Conservation (phyloP, 352 stramenopile genomes). For the Aphanomyces euteiches region DNA sequence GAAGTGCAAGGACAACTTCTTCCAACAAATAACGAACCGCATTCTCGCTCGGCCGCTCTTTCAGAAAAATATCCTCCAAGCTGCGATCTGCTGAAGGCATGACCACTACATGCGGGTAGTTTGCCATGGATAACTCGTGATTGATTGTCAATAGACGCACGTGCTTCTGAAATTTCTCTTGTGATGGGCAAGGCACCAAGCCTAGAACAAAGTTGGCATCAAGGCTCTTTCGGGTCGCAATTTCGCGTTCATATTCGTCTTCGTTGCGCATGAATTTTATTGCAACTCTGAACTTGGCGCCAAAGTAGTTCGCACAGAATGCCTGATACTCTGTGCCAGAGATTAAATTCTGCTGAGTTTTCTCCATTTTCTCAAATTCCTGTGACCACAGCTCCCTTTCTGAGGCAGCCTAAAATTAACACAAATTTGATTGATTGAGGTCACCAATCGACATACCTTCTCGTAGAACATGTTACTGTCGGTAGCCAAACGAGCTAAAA, state of each 20-base stretch:
- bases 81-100: slow-evolving; percentile 1
- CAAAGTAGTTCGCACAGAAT: slow-evolving; percentile 7
- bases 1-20: background rate
- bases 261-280: background rate
- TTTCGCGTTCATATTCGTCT: background rate
- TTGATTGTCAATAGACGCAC: background rate
- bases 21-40: background rate
- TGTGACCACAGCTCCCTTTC: background rate
- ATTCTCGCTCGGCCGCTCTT: background rate
- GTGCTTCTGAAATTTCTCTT: background rate
- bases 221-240: background rate
- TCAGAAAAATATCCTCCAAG: slow-evolving; percentile 5
- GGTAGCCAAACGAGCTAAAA: background rate
- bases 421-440: background rate
- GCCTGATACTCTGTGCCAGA: background rate
- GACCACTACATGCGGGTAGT: background rate
- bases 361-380: background rate
- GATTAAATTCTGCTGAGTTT: background rate
- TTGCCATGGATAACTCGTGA: background rate
- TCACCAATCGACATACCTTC: background rate
- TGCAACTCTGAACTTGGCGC: slow-evolving; percentile 5
- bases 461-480: background rate
- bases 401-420: background rate
- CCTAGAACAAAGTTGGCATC: background rate
- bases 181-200: background rate